Evolutionary conservation across 2,329 filamentous ascomycete genomes (phyloP).

Genomic region (Clonostachys byssicola): DNA sequence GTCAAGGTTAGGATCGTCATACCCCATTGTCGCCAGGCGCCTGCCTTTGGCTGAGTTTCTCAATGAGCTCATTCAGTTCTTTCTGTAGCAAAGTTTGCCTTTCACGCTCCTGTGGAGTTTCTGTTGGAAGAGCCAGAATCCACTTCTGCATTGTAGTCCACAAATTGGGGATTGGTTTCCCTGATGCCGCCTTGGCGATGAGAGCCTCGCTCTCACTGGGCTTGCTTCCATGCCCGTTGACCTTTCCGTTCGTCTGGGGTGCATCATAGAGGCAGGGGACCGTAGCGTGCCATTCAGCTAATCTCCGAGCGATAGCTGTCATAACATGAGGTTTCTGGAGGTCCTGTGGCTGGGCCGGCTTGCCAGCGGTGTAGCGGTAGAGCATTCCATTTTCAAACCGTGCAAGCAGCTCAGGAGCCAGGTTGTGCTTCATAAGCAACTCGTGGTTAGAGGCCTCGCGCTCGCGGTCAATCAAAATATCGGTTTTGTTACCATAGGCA

Average conservation of each 20-base stretch:
- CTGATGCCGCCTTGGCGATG: conserved; percentile 29
- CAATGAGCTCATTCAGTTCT: conserved; percentile 69
- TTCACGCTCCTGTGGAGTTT: conserved; percentile 63
- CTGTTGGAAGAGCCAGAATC: conserved; percentile 78
- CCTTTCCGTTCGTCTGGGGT: conserved; percentile 23
- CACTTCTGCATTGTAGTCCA: conserved; percentile 97
- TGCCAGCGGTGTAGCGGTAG: conserved; percentile 84
- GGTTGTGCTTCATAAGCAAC: conserved; percentile 74
- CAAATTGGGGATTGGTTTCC: conserved; percentile 75
- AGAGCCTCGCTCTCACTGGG: conserved; percentile 6
- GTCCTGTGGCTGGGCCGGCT: conserved; percentile 75
- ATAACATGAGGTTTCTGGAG: conserved; percentile 73
- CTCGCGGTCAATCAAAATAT: conserved; percentile 92
- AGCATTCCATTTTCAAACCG: conserved; percentile 95
- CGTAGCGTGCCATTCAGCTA: conserved; percentile 90
- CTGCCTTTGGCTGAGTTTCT: conserved; percentile 69
- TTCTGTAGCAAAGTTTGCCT: conserved; percentile 66
- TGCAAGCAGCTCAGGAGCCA: conserved; percentile 84
- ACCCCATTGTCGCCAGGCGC: conserved; percentile 74
- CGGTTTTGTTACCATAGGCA: conserved; percentile 91
- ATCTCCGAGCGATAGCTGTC: conserved; percentile 74
- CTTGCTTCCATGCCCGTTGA: conserved; percentile 22
- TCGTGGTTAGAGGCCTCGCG: conserved; percentile 78
- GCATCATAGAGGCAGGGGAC: conserved; percentile 50
- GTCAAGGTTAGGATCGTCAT: conserved; percentile 20